These are phyloP conservation scores for Exidia glandulosa DNA, from an alignment of 768 basidiomycete genomes.

Conservation along the genomic window DNA sequence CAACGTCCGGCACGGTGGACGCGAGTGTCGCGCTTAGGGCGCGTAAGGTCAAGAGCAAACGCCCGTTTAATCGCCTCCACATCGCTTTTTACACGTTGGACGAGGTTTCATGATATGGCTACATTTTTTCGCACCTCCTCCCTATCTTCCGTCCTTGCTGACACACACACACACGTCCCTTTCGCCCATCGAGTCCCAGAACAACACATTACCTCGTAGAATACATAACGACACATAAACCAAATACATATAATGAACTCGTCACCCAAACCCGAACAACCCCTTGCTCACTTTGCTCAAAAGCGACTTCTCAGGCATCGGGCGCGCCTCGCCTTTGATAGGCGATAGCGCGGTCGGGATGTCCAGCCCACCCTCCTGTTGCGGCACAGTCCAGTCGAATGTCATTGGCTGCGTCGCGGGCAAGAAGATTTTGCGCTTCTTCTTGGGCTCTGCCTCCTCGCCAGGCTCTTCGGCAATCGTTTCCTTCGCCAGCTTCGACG, in stretches of 20 bases:
- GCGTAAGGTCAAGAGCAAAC: constrained; percentile 36
- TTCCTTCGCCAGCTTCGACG: background rate
- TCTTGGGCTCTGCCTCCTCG: constrained; percentile 29
- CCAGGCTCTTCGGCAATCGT: constrained; percentile 2
- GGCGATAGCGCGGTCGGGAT: constrained; percentile 63
- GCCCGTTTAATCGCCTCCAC: constrained; percentile 82
- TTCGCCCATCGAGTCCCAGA: too few relatives aligned
- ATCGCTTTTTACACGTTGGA: constrained; percentile 53
- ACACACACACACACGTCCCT: background rate
- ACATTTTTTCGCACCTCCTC: constrained; percentile 23
- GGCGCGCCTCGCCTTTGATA: constrained; percentile 48
- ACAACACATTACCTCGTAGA: too few relatives aligned
- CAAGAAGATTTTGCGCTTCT: constrained; percentile 59
- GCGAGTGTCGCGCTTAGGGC: background rate
- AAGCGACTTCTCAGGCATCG: constrained; percentile 29
- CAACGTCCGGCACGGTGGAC: constrained; percentile 34
- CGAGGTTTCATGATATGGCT: constrained; percentile 83
- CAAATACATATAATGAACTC: background rate
- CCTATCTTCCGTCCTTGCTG: background rate
- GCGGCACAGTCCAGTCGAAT: constrained; percentile 31
- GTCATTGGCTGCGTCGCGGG: constrained; percentile 27
- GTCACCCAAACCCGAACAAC: constrained; percentile 25
- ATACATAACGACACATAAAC: background rate
- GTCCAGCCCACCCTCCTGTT: constrained; percentile 30
- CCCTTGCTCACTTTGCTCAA: constrained; percentile 33